These are phyloP conservation scores for Mycena vitilis DNA, from an alignment of 768 basidiomycete species.

Conservation along the genomic window DNA sequence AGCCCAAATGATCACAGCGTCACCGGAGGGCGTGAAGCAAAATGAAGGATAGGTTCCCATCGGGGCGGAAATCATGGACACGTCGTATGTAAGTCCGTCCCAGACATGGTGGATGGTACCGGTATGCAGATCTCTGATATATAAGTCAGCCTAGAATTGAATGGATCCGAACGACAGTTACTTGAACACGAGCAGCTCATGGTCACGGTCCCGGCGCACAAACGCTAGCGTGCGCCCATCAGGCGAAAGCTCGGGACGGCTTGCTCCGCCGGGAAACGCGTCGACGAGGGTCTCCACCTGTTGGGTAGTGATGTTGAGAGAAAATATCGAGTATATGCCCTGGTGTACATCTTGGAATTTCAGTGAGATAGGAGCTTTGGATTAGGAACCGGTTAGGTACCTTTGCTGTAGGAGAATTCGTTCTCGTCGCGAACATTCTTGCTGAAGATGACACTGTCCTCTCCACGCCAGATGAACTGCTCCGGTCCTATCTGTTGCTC, in stretches of 20 bases:
- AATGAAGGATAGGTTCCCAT: conserved; percentile 87
- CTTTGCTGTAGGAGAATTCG: conserved; percentile 73
- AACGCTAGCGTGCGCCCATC: conserved; percentile 80
- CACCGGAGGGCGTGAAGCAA: conserved; percentile 70
- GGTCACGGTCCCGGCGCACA: conserved; percentile 78
- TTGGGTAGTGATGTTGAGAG: conserved; percentile 70
- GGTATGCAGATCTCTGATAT: conserved; percentile 68
- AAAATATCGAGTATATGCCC: conserved; percentile 79
- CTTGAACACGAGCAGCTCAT: conserved; percentile 80
- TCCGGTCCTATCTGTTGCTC: conserved; percentile 82
- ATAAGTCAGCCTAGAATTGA: neutral
- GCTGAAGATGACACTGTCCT: conserved; percentile 71
- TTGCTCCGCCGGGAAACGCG: conserved; percentile 77
- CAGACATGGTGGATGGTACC: conserved; percentile 75
- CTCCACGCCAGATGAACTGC: conserved; percentile 71
- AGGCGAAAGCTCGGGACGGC: conserved; percentile 74
- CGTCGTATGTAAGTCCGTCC: conserved; percentile 78
- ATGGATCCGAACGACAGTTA: conserved; percentile 43
- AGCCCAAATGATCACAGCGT: conserved; percentile 79
- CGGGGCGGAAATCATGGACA: conserved; percentile 71
- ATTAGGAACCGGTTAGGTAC: conserved; percentile 44
- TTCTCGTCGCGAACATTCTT: conserved; percentile 70
- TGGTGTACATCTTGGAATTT: conserved; percentile 66
- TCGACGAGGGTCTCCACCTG: conserved; percentile 64
- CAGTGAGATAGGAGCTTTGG: neutral